Conservation (phyloP, 306 rosid genomes). For the Cucurbita ficifolia region DNA sequence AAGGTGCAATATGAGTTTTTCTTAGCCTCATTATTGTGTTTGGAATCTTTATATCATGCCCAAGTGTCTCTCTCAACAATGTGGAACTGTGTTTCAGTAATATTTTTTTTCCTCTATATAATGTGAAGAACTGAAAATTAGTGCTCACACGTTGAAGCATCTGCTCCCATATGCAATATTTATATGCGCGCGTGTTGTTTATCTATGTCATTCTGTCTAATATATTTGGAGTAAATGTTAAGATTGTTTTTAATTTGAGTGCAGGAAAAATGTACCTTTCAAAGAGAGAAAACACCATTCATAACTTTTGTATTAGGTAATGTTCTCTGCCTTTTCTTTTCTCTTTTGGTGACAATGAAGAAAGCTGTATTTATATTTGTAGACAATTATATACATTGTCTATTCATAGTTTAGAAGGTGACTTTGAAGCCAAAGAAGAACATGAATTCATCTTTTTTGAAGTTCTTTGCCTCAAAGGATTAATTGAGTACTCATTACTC, state of each 20-base stretch:
- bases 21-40: not conserved
- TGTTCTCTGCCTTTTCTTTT: not conserved
- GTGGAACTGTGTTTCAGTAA: not conserved
- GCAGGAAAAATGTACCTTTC: conserved; percentile 37
- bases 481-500: not conserved
- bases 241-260: conserved; percentile 16
- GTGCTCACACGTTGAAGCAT: not conserved
- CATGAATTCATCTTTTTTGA: not conserved
- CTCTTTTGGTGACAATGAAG: not conserved
- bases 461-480: not conserved
- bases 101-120: not conserved
- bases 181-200: not conserved
- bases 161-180: not conserved
- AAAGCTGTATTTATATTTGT: not conserved
- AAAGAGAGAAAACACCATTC: conserved; percentile 21
- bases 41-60: not conserved
- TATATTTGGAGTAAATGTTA: conserved; percentile 3
- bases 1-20: not conserved
- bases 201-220: not conserved
- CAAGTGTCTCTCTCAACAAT: not conserved
- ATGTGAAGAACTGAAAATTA: not conserved
- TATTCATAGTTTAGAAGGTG: not conserved
- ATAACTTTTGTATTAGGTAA: conserved; percentile 89
- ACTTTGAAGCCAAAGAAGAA: not conserved
- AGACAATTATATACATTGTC: not conserved